A percentile compares a stretch with the other conserved stretches of the same genome.
These are phyloP conservation scores for Nemania abortiva DNA, from an alignment of 2,329 filamentous ascomycete species.

Conservation along the genomic window DNA sequence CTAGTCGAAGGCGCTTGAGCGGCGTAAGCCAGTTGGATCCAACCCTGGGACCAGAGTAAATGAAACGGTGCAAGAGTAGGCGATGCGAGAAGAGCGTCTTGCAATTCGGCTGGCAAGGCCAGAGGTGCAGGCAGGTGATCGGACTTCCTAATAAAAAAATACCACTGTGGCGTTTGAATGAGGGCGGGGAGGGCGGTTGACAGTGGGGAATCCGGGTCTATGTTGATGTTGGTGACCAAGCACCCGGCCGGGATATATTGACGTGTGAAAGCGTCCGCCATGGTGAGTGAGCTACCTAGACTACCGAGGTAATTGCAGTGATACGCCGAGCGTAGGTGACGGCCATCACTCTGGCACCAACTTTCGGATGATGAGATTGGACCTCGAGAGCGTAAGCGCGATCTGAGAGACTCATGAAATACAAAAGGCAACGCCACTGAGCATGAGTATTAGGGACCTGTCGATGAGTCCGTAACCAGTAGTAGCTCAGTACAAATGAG, in stretches of 20 bases:
- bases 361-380: neutral
- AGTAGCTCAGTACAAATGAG: neutral
- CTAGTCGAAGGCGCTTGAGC: slow-evolving; percentile 34
- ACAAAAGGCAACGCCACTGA: neutral
- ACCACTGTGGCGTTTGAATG: slow-evolving; percentile 46
- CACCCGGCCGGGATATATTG: slow-evolving; percentile 59
- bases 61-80: slow-evolving; percentile 44
- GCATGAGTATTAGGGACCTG: neutral
- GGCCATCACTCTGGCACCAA: neutral
- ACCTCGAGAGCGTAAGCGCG: neutral
- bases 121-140: slow-evolving; percentile 37
- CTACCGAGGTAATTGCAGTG: neutral
- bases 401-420: neutral
- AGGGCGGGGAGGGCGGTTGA: slow-evolving; percentile 24
- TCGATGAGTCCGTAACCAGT: neutral
- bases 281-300: slow-evolving; percentile 18
- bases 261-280: slow-evolving; percentile 38
- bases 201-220: slow-evolving; percentile 37
- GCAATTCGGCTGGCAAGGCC: slow-evolving; percentile 42
- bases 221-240: slow-evolving; percentile 48
- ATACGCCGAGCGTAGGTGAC: neutral
- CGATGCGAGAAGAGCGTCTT: slow-evolving; percentile 49
- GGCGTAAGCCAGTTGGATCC: slow-evolving; percentile 60
- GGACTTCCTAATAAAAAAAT: slow-evolving; percentile 43
- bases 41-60: slow-evolving; percentile 54